Base-by-base conservation (phyloP, 2,329 filamentous ascomycete species). In the Raffaelea albimanens region DNA sequence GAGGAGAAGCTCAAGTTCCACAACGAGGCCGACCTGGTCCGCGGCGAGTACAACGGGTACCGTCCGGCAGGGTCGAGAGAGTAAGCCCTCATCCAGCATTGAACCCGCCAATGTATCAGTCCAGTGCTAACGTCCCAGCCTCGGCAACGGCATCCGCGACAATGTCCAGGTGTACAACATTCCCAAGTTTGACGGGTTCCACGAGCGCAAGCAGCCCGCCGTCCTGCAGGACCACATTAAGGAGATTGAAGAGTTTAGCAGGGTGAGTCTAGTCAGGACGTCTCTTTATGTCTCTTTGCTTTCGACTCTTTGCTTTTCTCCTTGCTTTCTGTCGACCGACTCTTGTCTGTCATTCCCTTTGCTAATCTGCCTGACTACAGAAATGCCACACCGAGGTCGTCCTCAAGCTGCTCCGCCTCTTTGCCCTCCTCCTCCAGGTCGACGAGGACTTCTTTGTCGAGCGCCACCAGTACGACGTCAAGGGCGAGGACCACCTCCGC, bases 91-190 rank as follows among this genome's bases (percentile, higher is more conserved):
- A n/a, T n/a, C n/a, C n/a, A n/a, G n/a, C n/a, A n/a, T n/a, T n/a
- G n/a, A n/a, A n/a, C n/a, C n/a, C n/a, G n/a, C n/a, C n/a, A n/a
- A n/a, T n/a, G n/a, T n/a, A n/a, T n/a, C n/a, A n/a, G n/a, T n/a
- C n/a, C n/a, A n/a, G n/a, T n/a, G n/a, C n/a, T n/a, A n/a, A n/a
- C n/a, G n/a, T 34, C 31, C 1, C 38, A 46, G 48, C 13, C 48
- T 56, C 13, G 53, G 50, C 33, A 55, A 55, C 2, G 66, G 69
- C 3, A 60, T 70, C 46, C 63, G 56, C 18, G 76, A 81, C 54
- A 80, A 79, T 50, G 66, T 77, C 25, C 71, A 81, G 54, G 71
- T 80, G 1, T 80, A 74, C 64, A 80, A 80, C 55, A 71, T 80
- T 8, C 73, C 75, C 45, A 81, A 81, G 52, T 80, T 77, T 52